Percentiles rank a stretch among this genome's conserved stretches.
Conservation (phyloP, 352 stramenopile genomes). For the Phytophthora cryptogea region DNA sequence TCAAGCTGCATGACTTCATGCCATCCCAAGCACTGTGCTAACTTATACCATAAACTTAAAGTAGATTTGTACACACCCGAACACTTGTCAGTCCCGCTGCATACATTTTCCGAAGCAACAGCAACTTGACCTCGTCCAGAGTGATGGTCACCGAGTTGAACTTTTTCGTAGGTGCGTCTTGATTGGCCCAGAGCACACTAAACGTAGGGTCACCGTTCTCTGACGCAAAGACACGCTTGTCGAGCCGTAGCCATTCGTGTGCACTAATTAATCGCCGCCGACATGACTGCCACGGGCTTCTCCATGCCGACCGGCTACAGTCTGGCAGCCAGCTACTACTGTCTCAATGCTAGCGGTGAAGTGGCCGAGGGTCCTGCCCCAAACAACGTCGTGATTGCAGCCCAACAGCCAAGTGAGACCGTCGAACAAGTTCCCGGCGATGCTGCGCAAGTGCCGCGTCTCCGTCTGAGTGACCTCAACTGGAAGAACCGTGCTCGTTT, state of each 20-base stretch:
- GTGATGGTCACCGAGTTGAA: conserved; percentile 25
- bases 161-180: conserved; percentile 9
- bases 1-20: conserved; percentile 10
- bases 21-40: conserved; percentile 11
- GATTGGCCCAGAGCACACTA: conserved; percentile 23
- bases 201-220: conserved; percentile 12
- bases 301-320: conserved; percentile 27
- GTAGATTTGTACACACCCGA: conserved; percentile 9
- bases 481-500: conserved; percentile 56
- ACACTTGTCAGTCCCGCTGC: neutral
- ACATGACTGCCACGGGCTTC: conserved; percentile 20
- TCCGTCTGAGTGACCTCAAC: conserved; percentile 48
- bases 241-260: neutral
- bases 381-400: neutral
- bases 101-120: neutral
- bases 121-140: conserved; percentile 7
- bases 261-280: conserved; percentile 4
- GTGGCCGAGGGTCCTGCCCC: neutral
- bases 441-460: conserved; percentile 37
- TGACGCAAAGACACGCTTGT: conserved; percentile 16
- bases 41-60: conserved; percentile 23
- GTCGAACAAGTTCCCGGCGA: neutral
- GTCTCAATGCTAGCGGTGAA: conserved; percentile 27
- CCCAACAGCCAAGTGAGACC: conserved; percentile 10
- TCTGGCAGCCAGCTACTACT: conserved; percentile 37